Evolutionary conservation across 805 yeast species (phyloP).

Genomic region (Starmerella asiatica): DNA sequence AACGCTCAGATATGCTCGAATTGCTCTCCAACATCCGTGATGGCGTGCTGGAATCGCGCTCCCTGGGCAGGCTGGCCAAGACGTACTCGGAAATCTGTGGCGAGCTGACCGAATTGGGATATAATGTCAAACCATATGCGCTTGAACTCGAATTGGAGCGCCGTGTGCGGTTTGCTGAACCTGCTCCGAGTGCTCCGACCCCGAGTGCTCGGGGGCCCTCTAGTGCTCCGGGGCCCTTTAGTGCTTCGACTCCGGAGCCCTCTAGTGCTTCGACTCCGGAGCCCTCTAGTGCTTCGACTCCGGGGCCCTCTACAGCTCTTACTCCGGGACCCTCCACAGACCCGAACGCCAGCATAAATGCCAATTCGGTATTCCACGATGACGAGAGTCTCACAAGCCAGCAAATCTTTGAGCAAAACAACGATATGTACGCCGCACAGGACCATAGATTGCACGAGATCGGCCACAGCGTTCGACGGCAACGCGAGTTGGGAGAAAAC

Average conservation of each 20-base stretch:
- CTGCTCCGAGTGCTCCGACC: neutral
- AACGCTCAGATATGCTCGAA: conserved; percentile 14
- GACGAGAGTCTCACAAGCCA: too few relatives aligned
- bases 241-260: neutral
- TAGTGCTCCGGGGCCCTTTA: neutral
- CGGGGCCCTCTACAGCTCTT: too few relatives aligned
- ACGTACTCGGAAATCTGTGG: neutral
- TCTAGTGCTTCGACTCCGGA: neutral
- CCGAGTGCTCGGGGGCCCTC: neutral
- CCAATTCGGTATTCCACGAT: too few relatives aligned
- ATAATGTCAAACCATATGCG: conserved; percentile 3
- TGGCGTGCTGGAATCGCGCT: neutral
- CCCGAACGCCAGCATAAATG: too few relatives aligned
- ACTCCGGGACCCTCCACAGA: too few relatives aligned
- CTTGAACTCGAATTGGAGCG: neutral
- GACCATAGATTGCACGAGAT: conserved; percentile 29
- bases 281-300: neutral
- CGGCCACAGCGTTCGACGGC: conserved; percentile 28
- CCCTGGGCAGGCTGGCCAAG: neutral
- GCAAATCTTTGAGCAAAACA: conserved; percentile 17
- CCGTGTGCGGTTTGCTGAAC: neutral
- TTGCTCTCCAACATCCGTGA: conserved; percentile 9
- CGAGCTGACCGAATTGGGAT: conserved; percentile 8
- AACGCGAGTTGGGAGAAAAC: conserved; percentile 28
- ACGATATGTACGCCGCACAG: conserved; percentile 26